Evolutionary conservation across 108 stramenopile species (phyloP), one percentile per base, ranked within the genome.

Genomic region (Nannochloropsis gaditana): DNA sequence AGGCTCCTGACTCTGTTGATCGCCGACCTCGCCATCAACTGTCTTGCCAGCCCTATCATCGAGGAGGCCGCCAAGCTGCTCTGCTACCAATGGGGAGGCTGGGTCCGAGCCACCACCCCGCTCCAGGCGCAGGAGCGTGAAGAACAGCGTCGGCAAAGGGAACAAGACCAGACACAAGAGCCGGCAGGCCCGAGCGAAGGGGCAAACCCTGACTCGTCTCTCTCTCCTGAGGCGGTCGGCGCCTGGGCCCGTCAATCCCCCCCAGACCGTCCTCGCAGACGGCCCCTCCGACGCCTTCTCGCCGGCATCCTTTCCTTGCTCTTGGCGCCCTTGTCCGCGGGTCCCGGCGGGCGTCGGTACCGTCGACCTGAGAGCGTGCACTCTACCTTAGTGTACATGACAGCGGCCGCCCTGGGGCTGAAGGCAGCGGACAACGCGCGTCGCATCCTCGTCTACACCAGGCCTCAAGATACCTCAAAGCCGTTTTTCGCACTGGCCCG

Each of bases 51-150:
- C 89, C 94, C 95, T 5, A 91, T 95, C 45, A 91, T 96, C 84
- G 95, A 96, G 89, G 95, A 96, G 88, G 92, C 89, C 89, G 82
- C 92, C 79, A 96, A 96, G 88, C 85, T 96, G 43, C 86, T 90
- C 44, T 82, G 94, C 41, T 89, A 94, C 41, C 92, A 94, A 11
- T 41, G 41, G 41, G 21, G 80, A 5, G n/a, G 21, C 9, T 31
- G 80, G 80, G 41, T 31, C 31, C 80, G 59, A 73, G 19, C 59
- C 6, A 73, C 59, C n/a, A 73, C 59, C 8, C 4, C 59, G 19
- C 15, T 73, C 19, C 59, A 73, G 59, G 59, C 19, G 31, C 21
- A 81, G 21, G 80, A 81, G 80, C 19, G 80, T 11, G 80, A 81
- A 41, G 80, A 81, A 31, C 41, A 81, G 41, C 80, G n/a, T 41